Percentiles rank a stretch among this genome's conserved stretches.
These are phyloP conservation scores for Fusarium zealandicum DNA, from an alignment of 2,329 filamentous ascomycete genomes.

Conservation along the genomic window DNA sequence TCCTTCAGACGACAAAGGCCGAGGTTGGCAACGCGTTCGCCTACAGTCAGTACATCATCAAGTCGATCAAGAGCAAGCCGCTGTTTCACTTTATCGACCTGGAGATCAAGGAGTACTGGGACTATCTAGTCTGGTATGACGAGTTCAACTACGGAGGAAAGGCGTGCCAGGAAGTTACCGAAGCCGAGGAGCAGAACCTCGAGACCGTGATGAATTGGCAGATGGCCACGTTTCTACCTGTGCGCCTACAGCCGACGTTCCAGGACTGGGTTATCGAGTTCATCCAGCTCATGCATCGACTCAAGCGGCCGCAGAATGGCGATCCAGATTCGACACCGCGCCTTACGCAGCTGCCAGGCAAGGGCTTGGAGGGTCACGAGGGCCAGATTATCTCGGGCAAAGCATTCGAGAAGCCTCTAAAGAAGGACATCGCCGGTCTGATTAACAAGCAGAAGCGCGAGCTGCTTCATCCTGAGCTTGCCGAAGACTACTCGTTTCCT, in stretches of 20 bases:
- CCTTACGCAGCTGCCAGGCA: conserved; percentile 66
- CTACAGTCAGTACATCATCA: conserved; percentile 96
- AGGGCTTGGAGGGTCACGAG: conserved; percentile 65
- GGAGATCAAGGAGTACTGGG: conserved; percentile 99
- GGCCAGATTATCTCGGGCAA: conserved; percentile 76
- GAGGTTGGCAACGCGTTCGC: conserved; percentile 97
- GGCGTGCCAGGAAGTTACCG: conserved; percentile 82
- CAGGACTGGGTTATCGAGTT: conserved; percentile 94
- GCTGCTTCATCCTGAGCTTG: conserved; percentile 86
- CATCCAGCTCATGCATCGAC: conserved; percentile 88
- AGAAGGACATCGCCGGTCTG: conserved; percentile 85
- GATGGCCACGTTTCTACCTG: conserved; percentile 85
- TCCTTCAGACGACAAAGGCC: conserved; percentile 94
- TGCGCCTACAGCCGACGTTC: conserved; percentile 82
- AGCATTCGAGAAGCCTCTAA: conserved; percentile 85
- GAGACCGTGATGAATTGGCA: conserved; percentile 99
- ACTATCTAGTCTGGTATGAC: conserved; percentile 98
- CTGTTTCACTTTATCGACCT: conserved; percentile 97
- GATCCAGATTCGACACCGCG: conserved; percentile 61
- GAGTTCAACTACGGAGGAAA: conserved; percentile 99
- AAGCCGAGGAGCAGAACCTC: conserved; percentile 74
- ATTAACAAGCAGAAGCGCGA: conserved; percentile 87
- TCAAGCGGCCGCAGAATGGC: conserved; percentile 72
- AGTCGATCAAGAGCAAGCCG: conserved; percentile 94
- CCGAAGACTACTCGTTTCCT: conserved; percentile 87